Conservation (phyloP, 495 filamentous ascomycete species). For the Aspergillus asperescens region DNA sequence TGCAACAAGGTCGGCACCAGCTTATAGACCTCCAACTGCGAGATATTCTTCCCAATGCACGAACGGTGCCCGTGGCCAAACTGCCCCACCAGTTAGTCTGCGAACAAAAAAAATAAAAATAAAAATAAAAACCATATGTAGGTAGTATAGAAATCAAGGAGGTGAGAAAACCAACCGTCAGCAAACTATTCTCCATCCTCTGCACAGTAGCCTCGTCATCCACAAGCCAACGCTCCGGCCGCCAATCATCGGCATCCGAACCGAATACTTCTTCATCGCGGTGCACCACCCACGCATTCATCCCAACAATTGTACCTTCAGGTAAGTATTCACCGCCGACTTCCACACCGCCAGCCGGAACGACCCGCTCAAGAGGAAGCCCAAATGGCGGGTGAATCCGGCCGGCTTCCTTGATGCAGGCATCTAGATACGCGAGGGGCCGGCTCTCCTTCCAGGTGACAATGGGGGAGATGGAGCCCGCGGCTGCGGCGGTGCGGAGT, state of each 20-base stretch:
- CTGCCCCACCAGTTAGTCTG: too few relatives aligned
- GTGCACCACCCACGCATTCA: constrained; percentile 6
- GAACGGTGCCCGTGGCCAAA: constrained; percentile 26
- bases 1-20: constrained; percentile 13
- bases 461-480: neutral
- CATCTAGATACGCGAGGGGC: constrained; percentile 33
- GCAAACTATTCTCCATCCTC: constrained; percentile 12
- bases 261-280: constrained; percentile 22
- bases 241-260: constrained; percentile 21
- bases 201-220: constrained; percentile 6
- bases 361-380: constrained; percentile 33
- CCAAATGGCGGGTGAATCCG: constrained; percentile 40
- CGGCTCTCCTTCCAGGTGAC: constrained; percentile 24
- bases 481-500: neutral
- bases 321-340: neutral
- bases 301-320: neutral
- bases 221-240: constrained; percentile 28
- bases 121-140: too few relatives aligned
- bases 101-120: too few relatives aligned
- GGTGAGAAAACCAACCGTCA: constrained; percentile 27
- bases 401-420: constrained; percentile 55
- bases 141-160: too few relatives aligned
- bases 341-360: neutral
- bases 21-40: constrained; percentile 26
- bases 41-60: constrained; percentile 25